phyloP scores from a whole-genome alignment of 106 monocot species.

The Allium fistulosum region DNA sequence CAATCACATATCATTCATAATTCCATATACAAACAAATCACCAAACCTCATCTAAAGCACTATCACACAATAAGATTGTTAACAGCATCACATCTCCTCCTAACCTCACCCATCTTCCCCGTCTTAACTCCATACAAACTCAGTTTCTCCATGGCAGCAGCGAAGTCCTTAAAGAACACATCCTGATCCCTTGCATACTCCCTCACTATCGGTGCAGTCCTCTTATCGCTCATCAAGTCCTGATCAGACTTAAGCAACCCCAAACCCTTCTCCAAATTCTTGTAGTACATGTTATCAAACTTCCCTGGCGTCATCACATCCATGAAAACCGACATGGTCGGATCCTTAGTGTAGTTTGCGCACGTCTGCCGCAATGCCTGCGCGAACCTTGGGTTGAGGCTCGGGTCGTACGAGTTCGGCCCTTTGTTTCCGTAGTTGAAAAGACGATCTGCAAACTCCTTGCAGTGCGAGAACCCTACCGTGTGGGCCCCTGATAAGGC shows the following conservation, averaged over 20 bases:
- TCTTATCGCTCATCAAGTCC: slow-evolving; percentile 14
- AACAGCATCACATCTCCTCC: slow-evolving; percentile 52
- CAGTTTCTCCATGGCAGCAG: slow-evolving; percentile 54
- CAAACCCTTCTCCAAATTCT: slow-evolving; percentile 30
- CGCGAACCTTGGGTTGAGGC: slow-evolving; percentile 25
- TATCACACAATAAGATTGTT: slow-evolving; percentile 9
- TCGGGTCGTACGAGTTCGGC: slow-evolving; percentile 17
- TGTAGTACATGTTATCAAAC: slow-evolving; percentile 41
- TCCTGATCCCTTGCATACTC: slow-evolving; percentile 35
- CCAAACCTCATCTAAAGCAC: no score
- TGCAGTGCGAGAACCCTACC: slow-evolving; percentile 53
- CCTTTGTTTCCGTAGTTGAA: slow-evolving; percentile 13
- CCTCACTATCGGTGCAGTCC: slow-evolving; percentile 26
- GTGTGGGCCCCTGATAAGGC: slow-evolving; percentile 59
- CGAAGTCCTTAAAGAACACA: slow-evolving; percentile 50
- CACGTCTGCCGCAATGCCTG: slow-evolving; percentile 32
- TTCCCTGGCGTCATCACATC: slow-evolving; percentile 25
- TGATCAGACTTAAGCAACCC: slow-evolving; percentile 41
- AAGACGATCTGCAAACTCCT: slow-evolving; percentile 34
- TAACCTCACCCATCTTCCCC: slow-evolving; percentile 44
- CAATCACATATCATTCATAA: no score
- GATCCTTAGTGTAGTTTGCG: slow-evolving; percentile 16
- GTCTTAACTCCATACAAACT: slow-evolving; percentile 45
- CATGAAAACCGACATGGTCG: slow-evolving; percentile 47
- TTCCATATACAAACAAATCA: no score